Conservation (phyloP, 495 filamentous ascomycete species). For the Chaetomium cochliodes region DNA sequence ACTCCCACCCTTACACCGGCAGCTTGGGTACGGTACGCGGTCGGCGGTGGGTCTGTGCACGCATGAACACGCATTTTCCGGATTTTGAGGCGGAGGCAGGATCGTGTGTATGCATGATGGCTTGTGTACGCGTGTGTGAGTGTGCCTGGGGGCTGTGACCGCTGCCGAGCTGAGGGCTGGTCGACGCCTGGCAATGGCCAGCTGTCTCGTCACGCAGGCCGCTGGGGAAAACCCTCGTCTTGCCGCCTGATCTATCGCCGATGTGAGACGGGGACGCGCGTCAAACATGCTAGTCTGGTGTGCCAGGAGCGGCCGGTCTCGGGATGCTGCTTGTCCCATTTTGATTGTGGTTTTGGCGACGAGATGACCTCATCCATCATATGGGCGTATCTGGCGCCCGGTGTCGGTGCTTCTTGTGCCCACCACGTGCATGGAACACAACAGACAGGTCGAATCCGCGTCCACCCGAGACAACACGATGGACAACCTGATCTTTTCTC, state of each 20-base stretch:
- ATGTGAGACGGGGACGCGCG: slow-evolving; percentile 8
- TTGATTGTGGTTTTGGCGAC: background rate
- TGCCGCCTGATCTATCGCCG: background rate
- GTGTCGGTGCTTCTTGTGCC: background rate
- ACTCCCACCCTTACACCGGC: background rate
- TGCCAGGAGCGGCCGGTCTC: background rate
- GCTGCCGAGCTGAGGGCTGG: too few relatives aligned
- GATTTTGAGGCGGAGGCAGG: background rate
- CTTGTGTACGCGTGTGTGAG: background rate
- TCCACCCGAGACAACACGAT: background rate
- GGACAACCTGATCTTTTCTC: background rate
- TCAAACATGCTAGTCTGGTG: background rate
- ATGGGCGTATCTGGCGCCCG: background rate
- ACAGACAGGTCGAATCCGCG: background rate
- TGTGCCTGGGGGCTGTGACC: background rate
- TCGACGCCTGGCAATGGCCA: background rate
- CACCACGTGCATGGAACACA: slow-evolving; percentile 6
- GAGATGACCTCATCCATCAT: background rate
- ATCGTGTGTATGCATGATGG: background rate
- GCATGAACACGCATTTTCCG: background rate
- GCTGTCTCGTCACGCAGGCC: background rate
- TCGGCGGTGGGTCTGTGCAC: background rate
- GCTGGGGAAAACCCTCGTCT: background rate
- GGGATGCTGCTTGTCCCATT: background rate
- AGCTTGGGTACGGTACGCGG: background rate